Evolutionary conservation across 2,329 filamentous ascomycete species (phyloP), one percentile per base, ranked within the genome.

Genomic region (Cylindrodendrum hubeiense): DNA sequence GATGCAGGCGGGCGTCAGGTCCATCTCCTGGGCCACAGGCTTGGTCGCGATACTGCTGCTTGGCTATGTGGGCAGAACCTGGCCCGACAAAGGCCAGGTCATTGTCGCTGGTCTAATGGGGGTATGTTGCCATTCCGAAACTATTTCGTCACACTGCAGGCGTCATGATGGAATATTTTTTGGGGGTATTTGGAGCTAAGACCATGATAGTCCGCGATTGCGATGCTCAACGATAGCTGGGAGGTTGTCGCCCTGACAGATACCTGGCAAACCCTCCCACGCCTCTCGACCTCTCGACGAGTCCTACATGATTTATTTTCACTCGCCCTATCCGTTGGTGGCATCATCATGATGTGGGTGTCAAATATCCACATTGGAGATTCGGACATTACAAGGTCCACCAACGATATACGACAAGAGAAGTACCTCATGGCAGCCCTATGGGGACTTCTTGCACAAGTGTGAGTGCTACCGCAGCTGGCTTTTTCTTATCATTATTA

Each of bases 191-290:
- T 22, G 39, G 22, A 58, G 39, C 53, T 63, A 54, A 44, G 17
- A 24, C 19, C 24, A 28, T 19, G 30, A 26, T 12, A 79, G 78
- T 71, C 71, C 26, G 68, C 71, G 52, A 70, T 79, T 17, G 75
- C 79, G 24, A 70, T 80, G 60, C 74, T 81, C 67, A 79, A 78
- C 56, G 79, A 81, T 50, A 80, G 77, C 70, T 80, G 79, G 78
- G 77, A 80, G 43, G 72, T 77, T 46, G 59, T 77, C 50, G 75
- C 78, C 4, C 66, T 76, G 15, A 68, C 72, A 6, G 75, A 79
- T 26, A 65, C 70, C 8, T 61, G 72, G 8, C 60, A 72, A 13
- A 71, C 72, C 8, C 74, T 79, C 15, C 63, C 68, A 17, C 67
- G 74, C 28, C 60, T 78, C 26, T 65, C 73, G 19, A 68, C 76